Evolutionary conservation across 805 yeast species (phyloP), one percentile per base, ranked within the genome.

Genomic region (Millerago galiae): DNA sequence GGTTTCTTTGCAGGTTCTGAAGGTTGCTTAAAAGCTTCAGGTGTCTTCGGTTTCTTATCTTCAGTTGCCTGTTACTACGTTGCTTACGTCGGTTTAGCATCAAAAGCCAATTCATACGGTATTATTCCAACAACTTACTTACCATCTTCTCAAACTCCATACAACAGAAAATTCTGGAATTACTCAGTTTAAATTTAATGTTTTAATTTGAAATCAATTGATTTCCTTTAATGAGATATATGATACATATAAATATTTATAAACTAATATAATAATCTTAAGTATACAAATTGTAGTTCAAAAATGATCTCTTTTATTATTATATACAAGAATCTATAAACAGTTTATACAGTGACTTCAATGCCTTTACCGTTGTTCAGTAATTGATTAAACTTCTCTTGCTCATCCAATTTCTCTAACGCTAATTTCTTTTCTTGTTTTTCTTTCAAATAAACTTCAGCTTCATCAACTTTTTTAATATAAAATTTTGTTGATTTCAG

Each of bases 391-490:
- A 40, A 40, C 7, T 33, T 28, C 11, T 30, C 38, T n/a, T 34
- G 42, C 13, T 39, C 31, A 32, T 43, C 50, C 9, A 43, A 13
- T 34, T 43, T 30, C 25, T 39, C 37, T 32, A 50, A 40, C 3
- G 28, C 34, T 8, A 40, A 33, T 38, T 51, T 50, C 40, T 42
- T 42, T 16, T 46, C 51, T 26, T 50, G 53, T 37, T 53, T 54
- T n/a, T 28, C 27, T 16, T 17, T 42, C 13, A 51, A n/a, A 3
- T 43, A 36, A 8, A 40, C 34, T 26, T 51, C 50, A 28, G 44
- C 35, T 33, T 48, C 43, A 12, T 40, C 12, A 9, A 54, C 42
- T 14, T 45, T 40, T 12, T 37, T 5, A 13, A 49, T 50, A 17
- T 38, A 45, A 17, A 31, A 37, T 28, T 28, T 42, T 9, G 42